Percentiles rank a stretch among this genome's conserved stretches.
phyloP scores from a whole-genome alignment of 129 eudicot genomes.

The Ambrosia artemisiifolia region DNA sequence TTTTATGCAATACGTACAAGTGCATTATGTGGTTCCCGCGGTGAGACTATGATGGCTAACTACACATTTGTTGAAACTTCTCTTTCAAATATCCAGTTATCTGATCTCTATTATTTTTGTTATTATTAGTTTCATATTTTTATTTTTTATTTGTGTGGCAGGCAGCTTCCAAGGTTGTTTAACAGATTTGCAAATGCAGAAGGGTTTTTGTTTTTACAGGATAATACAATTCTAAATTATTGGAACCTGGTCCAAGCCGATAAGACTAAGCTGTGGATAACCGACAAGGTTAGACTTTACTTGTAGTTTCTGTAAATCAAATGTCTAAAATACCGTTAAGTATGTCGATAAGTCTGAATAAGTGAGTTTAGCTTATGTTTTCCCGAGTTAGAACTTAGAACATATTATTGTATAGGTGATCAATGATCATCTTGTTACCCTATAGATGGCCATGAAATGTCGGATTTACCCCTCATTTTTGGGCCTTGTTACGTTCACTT shows the following conservation, averaged over 20 bases:
- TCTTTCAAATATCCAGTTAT: conserved; percentile 13
- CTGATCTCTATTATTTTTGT: background rate
- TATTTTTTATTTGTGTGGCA: conserved; percentile 32
- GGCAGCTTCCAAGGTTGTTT: conserved; percentile 66
- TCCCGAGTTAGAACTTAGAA: background rate
- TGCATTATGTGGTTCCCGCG: no score
- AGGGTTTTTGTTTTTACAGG: conserved; percentile 77
- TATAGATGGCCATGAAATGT: background rate
- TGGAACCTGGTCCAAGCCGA: conserved; percentile 91
- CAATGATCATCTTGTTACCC: no score
- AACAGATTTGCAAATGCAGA: conserved; percentile 74
- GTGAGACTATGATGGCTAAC: conserved; percentile 12
- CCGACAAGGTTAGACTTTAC: conserved; percentile 64
- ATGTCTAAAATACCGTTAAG: conserved; percentile 5
- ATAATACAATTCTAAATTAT: conserved; percentile 78
- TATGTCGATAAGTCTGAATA: background rate
- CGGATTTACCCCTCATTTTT: background rate
- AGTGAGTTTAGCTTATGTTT: background rate
- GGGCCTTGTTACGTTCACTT: background rate
- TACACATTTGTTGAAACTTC: conserved; percentile 15
- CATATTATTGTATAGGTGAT: no score
- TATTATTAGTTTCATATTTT: background rate
- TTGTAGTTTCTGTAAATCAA: conserved; percentile 1
- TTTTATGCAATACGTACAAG: no score
- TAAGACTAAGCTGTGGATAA: conserved; percentile 82